Evolutionary conservation across 2,329 filamentous ascomycete genomes (phyloP), one percentile per base, ranked within the genome.

Genomic region (Trichophyton simii): DNA sequence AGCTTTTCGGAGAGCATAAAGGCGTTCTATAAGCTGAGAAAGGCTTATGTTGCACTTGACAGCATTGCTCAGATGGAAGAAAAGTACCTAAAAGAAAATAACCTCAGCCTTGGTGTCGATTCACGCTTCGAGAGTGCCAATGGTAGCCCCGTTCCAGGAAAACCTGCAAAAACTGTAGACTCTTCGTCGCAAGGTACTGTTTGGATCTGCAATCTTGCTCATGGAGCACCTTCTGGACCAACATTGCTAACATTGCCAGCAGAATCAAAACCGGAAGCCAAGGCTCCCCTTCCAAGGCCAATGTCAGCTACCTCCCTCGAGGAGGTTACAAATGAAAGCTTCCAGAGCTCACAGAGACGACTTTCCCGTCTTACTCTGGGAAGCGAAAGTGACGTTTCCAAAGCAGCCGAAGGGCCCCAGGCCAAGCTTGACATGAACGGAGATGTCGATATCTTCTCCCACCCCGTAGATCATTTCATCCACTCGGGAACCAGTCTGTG

Each of bases 11-110:
- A 97, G 72, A 90, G 86, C 15, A 83, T 97, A 72, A 90, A 87
- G 74, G 90, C 90, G 4, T 97, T 97, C 70, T 95, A 95, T 71
- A 95, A 94, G 74, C 75, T 97, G 67, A 82, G 92, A 64, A 95
- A 95, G 72, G 92, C 92, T 0, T 97, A 88, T 69, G 77, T 90
- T 44, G 87, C 90, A 0, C 78, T 99, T 2, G 88, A 96, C 68
- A 81, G 80, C 8, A 88, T 99, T 61, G 80, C 91, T 70, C 82
- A 87, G 63, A 82, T 86, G 38, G 91, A 96, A 74, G 81, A 81
- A 25, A 83, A 81, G 63, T 84, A 80, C 63, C 68, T 83, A 61
- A 68, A 68, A n/a, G 55, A 58, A 44, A 20, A 42, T 5, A 58
- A 44, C 22, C 34, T 41, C 1, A 25, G 28, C 2, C 41, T 42